Percentiles rank a stretch among this genome's conserved stretches.
Evolutionary conservation across 768 basidiomycete genomes (phyloP).

Genomic region (Pluteus cervinus): DNA sequence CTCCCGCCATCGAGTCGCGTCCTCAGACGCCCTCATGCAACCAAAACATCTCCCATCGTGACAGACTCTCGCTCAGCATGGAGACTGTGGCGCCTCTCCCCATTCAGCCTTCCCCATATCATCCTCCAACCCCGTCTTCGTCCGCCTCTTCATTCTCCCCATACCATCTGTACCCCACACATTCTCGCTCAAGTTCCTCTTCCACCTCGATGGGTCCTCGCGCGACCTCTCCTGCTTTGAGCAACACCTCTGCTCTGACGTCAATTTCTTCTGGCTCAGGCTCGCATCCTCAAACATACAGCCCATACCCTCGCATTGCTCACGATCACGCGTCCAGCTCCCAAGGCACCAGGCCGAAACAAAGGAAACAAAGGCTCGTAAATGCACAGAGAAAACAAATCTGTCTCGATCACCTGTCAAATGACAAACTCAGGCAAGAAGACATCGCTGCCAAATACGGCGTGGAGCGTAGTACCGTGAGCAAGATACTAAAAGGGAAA

Average conservation of each 20-base stretch:
- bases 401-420: constrained; percentile 55
- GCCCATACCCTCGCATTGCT: too few species aligned
- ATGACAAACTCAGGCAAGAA: constrained; percentile 74
- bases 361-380: constrained; percentile 68
- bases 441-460: constrained; percentile 73
- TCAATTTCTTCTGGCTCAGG: constrained; percentile 36
- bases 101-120: constrained; percentile 35
- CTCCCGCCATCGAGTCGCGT: constrained; percentile 28
- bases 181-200: constrained; percentile 40
- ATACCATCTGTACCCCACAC: constrained; percentile 30
- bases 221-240: constrained; percentile 58
- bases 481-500: constrained; percentile 85
- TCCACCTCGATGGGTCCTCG: constrained; percentile 36
- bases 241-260: constrained; percentile 46
- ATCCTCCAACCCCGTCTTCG: constrained; percentile 38
- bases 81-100: constrained; percentile 17
- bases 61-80: constrained; percentile 25
- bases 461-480: constrained; percentile 90
- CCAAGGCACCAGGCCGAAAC: constrained; percentile 35
- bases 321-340: constrained; percentile 5
- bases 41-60: constrained; percentile 23
- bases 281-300: constrained; percentile 14
- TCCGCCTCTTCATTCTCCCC: constrained; percentile 42
- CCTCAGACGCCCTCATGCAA: constrained; percentile 32
- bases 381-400: constrained; percentile 73